phyloP scores from a whole-genome alignment of 495 filamentous ascomycete genomes.

The Rostrohypoxylon terebratum region DNA sequence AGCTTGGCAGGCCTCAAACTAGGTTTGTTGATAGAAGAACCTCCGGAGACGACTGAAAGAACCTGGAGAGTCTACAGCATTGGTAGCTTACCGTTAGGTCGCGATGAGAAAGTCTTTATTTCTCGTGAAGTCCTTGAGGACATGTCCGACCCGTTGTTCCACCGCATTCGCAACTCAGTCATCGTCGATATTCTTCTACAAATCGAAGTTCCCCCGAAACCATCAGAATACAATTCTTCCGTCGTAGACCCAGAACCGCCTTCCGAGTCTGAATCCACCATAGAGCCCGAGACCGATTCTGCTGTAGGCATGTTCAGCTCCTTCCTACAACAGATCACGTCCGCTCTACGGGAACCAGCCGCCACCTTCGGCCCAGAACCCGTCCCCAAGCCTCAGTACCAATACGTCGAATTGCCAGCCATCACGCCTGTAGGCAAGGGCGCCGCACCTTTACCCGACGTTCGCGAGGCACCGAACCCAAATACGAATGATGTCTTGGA shows the following conservation, averaged over 20 bases:
- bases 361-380: constrained; percentile 49
- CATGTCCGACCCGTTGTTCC: constrained; percentile 85
- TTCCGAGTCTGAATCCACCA: constrained; percentile 24
- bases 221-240: constrained; percentile 44
- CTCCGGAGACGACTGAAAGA: constrained; percentile 51
- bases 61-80: constrained; percentile 79
- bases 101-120: constrained; percentile 90
- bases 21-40: constrained; percentile 78
- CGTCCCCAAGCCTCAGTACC: constrained; percentile 49
- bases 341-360: constrained; percentile 62
- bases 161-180: constrained; percentile 75
- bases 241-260: constrained; percentile 35
- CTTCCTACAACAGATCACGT: constrained; percentile 69
- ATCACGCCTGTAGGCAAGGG: constrained; percentile 79
- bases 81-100: constrained; percentile 82
- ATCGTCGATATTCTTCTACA: constrained; percentile 72
- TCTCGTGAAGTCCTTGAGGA: constrained; percentile 79
- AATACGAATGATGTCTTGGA: constrained; percentile 53
- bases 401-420: constrained; percentile 69
- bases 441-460: constrained; percentile 77
- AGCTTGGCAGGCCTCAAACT: constrained; percentile 82
- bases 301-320: constrained; percentile 62
- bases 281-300: constrained; percentile 57
- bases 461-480: constrained; percentile 65
- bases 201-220: constrained; percentile 34